Evolutionary conservation across 495 filamentous ascomycete species (phyloP).

Genomic region (Annulohypoxylon bovei): DNA sequence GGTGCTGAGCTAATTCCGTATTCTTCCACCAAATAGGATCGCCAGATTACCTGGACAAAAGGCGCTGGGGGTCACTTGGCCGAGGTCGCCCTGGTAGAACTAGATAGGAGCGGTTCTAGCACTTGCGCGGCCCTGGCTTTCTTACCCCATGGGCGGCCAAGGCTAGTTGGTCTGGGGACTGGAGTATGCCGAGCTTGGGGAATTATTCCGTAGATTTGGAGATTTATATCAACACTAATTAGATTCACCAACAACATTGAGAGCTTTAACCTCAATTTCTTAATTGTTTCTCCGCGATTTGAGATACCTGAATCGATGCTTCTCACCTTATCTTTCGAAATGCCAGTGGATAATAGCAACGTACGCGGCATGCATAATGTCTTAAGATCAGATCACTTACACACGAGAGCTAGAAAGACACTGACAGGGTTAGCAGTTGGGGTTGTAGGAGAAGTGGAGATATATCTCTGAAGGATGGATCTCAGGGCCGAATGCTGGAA

Average conservation of each 20-base stretch:
- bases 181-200: slow-evolving; percentile 31
- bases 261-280: not conserved
- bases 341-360: not conserved
- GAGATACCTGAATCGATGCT: not conserved
- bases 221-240: not conserved
- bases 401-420: slow-evolving; percentile 12
- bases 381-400: not conserved
- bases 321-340: not conserved
- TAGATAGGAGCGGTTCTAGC: not conserved
- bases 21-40: slow-evolving; percentile 46
- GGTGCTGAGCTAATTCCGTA: slow-evolving; percentile 11
- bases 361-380: slow-evolving; percentile 5
- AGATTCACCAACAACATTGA: not conserved
- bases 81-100: slow-evolving; percentile 21
- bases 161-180: slow-evolving; percentile 31
- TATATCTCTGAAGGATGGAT: slow-evolving; percentile 20
- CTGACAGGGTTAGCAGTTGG: slow-evolving; percentile 25
- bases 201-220: slow-evolving; percentile 26
- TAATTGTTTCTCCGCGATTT: not conserved
- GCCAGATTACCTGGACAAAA: slow-evolving; percentile 13
- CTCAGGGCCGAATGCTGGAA: slow-evolving; percentile 32
- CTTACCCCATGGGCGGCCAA: slow-evolving; percentile 38
- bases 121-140: slow-evolving; percentile 9
- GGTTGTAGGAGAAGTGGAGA: slow-evolving; percentile 39
- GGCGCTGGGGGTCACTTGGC: slow-evolving; percentile 21